These are phyloP conservation scores for Tolypocladium pustulatum DNA, from an alignment of 2,329 filamentous ascomycete species.

Conservation along the genomic window DNA sequence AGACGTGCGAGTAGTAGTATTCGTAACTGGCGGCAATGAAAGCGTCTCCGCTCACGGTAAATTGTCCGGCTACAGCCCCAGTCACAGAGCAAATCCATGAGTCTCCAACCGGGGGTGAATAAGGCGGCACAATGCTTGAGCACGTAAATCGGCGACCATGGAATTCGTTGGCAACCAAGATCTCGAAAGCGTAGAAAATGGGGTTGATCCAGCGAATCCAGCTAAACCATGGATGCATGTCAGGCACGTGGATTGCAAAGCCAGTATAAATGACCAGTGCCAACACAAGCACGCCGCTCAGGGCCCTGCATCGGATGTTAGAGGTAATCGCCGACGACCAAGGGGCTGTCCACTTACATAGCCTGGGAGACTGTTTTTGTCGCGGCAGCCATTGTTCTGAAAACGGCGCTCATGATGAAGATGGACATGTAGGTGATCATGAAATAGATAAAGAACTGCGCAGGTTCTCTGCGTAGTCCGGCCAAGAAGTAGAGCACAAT, in stretches of 20 bases:
- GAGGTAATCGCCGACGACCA: neutral
- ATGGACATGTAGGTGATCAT: constrained; percentile 58
- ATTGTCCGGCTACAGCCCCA: constrained; percentile 42
- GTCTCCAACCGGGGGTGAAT: constrained; percentile 29
- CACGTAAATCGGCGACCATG: constrained; percentile 47
- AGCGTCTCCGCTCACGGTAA: constrained; percentile 47
- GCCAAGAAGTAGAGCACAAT: constrained; percentile 48
- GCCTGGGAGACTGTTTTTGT: constrained; percentile 56
- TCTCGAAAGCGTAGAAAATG: constrained; percentile 64
- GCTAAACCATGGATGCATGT: constrained; percentile 60
- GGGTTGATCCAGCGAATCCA: constrained; percentile 72
- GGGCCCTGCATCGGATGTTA: constrained; percentile 10
- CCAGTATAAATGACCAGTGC: constrained; percentile 52
- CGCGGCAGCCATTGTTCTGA: constrained; percentile 61
- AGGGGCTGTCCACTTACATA: constrained; percentile 18
- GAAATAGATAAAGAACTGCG: constrained; percentile 67
- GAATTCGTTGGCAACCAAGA: constrained; percentile 64
- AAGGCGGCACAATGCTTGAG: constrained; percentile 35
- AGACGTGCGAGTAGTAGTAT: constrained; percentile 48
- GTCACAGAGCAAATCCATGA: constrained; percentile 42
- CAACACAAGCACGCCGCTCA: constrained; percentile 44
- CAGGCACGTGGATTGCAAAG: constrained; percentile 36
- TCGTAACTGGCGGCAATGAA: constrained; percentile 46
- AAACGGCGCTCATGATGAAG: constrained; percentile 66
- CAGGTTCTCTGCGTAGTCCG: constrained; percentile 44